phyloP scores from a whole-genome alignment of 805 yeast species.

The Pichia kluyveri region DNA sequence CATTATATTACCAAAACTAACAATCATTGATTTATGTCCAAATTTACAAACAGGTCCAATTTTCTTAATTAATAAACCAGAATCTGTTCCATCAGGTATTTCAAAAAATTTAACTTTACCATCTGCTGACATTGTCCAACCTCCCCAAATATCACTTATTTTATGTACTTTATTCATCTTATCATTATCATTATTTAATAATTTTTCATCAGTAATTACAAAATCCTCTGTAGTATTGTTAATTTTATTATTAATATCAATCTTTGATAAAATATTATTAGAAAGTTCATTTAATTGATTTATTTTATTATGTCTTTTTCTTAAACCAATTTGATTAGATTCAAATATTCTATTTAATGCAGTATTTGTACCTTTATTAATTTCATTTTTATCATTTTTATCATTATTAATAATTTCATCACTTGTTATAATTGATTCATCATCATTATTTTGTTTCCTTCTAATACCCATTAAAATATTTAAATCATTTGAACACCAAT shows the following conservation, averaged over 20 bases:
- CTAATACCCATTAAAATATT: conserved; percentile 67
- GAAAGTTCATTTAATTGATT: neutral
- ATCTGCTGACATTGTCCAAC: conserved; percentile 65
- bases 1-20: conserved; percentile 65
- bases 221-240: neutral
- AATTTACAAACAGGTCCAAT: conserved; percentile 58
- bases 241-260: too few species aligned
- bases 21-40: conserved; percentile 71
- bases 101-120: conserved; percentile 56
- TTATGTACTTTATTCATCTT: conserved; percentile 8
- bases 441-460: conserved; percentile 29
- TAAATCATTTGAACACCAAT: conserved; percentile 73
- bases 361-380: neutral
- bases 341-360: neutral
- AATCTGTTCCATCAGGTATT: conserved; percentile 39
- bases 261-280: neutral
- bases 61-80: conserved; percentile 42
- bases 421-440: conserved; percentile 1
- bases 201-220: neutral
- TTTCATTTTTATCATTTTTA: neutral
- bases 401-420: neutral
- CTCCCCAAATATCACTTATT: conserved; percentile 57
- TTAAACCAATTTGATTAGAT: neutral
- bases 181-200: neutral
- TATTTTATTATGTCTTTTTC: neutral